phyloP scores from a whole-genome alignment of 495 filamentous ascomycete genomes.

The Staphylotrichum longicolle region DNA sequence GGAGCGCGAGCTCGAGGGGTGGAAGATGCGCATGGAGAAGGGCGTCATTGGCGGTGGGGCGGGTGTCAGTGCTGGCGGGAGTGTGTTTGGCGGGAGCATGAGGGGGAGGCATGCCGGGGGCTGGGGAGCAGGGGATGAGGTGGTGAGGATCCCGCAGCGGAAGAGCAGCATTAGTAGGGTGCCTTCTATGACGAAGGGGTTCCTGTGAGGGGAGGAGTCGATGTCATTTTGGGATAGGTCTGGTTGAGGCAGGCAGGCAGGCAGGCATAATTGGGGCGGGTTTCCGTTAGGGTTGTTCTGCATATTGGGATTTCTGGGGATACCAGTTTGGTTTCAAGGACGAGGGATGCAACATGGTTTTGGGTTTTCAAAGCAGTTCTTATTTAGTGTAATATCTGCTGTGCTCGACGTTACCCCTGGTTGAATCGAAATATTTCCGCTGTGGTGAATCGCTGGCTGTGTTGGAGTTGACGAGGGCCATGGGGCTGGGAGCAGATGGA shows the following conservation, averaged over 20 bases:
- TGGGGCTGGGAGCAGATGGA: no score
- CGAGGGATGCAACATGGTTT: neutral
- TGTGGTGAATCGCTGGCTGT: no score
- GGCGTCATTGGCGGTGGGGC: conserved; percentile 21
- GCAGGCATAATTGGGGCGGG: neutral
- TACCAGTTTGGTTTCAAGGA: conserved; percentile 1
- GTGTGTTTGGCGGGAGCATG: conserved; percentile 35
- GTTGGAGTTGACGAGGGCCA: no score
- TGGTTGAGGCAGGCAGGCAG: no score
- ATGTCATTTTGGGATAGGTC: neutral
- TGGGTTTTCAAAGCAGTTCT: neutral
- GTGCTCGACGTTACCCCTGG: neutral
- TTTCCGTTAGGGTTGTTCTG: neutral
- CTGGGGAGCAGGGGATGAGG: conserved; percentile 28
- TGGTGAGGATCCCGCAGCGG: conserved; percentile 50
- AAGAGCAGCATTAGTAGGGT: conserved; percentile 56
- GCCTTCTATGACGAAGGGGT: conserved; percentile 56
- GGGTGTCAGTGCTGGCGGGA: neutral
- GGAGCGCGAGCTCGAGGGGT: conserved; percentile 84
- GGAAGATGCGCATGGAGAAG: conserved; percentile 73
- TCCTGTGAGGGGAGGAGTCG: conserved; percentile 38
- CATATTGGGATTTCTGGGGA: conserved; percentile 10
- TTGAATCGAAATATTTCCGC: neutral
- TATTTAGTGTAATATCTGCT: neutral
- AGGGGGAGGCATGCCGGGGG: conserved; percentile 34